phyloP scores from a whole-genome alignment of 2,329 filamentous ascomycete species.

The Geosmithia flava region DNA sequence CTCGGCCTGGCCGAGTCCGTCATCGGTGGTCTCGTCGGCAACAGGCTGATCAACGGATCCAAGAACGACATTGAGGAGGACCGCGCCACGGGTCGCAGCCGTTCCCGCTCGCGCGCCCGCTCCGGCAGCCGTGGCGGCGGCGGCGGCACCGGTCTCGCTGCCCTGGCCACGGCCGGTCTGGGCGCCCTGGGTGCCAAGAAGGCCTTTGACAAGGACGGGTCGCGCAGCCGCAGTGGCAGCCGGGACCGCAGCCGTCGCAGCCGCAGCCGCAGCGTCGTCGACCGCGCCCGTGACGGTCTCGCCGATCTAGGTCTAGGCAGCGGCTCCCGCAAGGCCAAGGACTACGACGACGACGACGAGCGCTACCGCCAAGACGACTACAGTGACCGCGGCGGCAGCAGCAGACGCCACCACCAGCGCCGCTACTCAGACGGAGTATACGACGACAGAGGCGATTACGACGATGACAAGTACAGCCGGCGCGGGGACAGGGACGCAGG shows the following conservation, averaged over 20 bases:
- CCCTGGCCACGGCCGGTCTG: conserved; percentile 48
- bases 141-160: conserved; percentile 42
- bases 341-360: conserved; percentile 26
- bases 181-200: conserved; percentile 52
- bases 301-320: conserved; percentile 49
- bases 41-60: conserved; percentile 73
- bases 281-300: conserved; percentile 46
- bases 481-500: too few species aligned
- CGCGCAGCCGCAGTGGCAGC: conserved; percentile 30
- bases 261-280: conserved; percentile 55
- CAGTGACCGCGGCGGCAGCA: conserved; percentile 21
- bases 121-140: conserved; percentile 35
- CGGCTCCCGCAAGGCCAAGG: conserved; percentile 23
- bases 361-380: conserved; percentile 30
- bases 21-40: conserved; percentile 76
- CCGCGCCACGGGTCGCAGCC: conserved; percentile 47
- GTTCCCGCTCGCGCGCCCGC: conserved; percentile 54
- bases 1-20: conserved; percentile 77
- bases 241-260: conserved; percentile 16
- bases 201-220: conserved; percentile 31
- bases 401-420: conserved; percentile 21
- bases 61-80: conserved; percentile 53
- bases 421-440: conserved; percentile 29
- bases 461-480: conserved; percentile 25
- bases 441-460: conserved; percentile 22